These are phyloP conservation scores for Pelargonium citronellum DNA, from an alignment of 441 rosid genomes.

Conservation along the genomic window DNA sequence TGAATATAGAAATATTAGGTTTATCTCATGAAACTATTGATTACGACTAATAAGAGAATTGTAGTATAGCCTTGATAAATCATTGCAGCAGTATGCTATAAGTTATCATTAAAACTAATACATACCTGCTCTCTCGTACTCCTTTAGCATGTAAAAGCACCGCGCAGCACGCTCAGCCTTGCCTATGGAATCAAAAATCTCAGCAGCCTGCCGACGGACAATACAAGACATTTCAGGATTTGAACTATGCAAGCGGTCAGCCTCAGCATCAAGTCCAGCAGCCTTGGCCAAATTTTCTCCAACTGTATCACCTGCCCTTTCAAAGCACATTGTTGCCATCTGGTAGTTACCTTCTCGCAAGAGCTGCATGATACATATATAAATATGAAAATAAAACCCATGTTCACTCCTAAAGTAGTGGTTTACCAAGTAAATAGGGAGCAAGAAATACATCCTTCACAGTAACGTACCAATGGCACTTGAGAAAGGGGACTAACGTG, in stretches of 20 bases:
- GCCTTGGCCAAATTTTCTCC: slow-evolving; percentile 43
- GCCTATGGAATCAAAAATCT: slow-evolving; percentile 38
- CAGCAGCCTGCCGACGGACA: slow-evolving; percentile 41
- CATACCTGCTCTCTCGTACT: slow-evolving; percentile 43
- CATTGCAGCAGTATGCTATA: background rate
- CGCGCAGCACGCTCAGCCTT: slow-evolving; percentile 38
- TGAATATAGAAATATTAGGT: too few species aligned
- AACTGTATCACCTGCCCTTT: slow-evolving; percentile 35
- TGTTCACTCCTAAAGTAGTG: background rate
- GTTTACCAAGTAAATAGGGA: background rate
- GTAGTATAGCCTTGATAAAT: too few species aligned
- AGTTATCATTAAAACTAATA: background rate
- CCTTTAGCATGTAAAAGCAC: slow-evolving; percentile 35
- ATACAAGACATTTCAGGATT: slow-evolving; percentile 33
- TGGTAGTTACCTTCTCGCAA: slow-evolving; percentile 36
- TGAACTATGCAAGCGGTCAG: slow-evolving; percentile 32
- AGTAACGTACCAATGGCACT: background rate
- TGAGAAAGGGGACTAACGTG: background rate
- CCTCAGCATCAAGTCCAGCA: slow-evolving; percentile 35
- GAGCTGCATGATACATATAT: slow-evolving; percentile 30
- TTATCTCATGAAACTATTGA: too few species aligned
- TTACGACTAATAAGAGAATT: too few species aligned
- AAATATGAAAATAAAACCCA: background rate
- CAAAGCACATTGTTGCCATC: slow-evolving; percentile 50
- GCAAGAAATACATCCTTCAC: background rate